A percentile compares a stretch with the other conserved stretches of the same genome.
Conservation (phyloP, 768 basidiomycete species). For the Panaeolus papilionaceus region DNA sequence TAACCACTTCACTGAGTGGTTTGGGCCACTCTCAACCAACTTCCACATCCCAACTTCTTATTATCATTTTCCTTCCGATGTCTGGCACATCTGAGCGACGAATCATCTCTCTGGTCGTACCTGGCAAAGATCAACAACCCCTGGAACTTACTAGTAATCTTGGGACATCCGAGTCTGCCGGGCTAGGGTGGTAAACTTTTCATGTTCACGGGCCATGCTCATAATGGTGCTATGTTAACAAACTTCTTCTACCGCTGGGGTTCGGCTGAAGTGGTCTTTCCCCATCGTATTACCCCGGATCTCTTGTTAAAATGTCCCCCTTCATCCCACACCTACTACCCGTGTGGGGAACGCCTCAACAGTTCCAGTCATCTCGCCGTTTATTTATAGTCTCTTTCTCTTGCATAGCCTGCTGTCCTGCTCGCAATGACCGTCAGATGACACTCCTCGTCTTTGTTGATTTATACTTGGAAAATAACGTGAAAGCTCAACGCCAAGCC, state of each 20-base stretch:
- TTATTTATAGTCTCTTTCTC: conserved; percentile 3
- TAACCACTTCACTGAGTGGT: no score
- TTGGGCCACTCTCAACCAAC: no score
- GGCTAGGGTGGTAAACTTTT: no score
- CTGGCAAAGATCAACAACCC: no score
- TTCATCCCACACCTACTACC: not conserved
- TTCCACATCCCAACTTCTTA: no score
- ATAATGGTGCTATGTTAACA: not conserved
- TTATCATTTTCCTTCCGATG: no score
- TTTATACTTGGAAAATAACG: conserved; percentile 9
- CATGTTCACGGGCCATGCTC: no score
- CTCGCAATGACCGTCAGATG: not conserved
- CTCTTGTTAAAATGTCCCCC: not conserved
- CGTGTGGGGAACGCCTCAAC: not conserved
- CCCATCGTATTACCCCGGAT: conserved; percentile 2
- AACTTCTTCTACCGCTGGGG: no score
- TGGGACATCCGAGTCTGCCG: no score
- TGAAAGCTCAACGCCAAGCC: not conserved
- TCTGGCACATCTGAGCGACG: no score
- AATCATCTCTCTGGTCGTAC: no score
- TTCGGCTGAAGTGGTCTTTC: not conserved
- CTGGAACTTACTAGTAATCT: no score
- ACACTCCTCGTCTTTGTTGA: not conserved
- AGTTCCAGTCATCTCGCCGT: not conserved
- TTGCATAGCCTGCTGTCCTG: not conserved